Conservation (phyloP, 345 rosid genomes). For the Eucalyptus brandiana region DNA sequence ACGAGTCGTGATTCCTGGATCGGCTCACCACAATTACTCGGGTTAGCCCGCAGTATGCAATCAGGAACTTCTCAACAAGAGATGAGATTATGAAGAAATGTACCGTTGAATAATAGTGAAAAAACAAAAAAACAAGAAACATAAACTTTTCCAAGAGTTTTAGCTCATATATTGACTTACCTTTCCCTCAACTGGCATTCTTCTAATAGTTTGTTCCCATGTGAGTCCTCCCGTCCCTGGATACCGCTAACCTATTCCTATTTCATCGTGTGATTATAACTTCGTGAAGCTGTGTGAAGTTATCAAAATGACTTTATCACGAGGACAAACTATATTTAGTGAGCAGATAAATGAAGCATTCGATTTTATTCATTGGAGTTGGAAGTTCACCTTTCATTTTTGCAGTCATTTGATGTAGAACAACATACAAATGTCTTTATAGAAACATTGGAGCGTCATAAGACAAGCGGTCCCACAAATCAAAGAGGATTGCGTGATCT, state of each 20-base stretch:
- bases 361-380: not conserved
- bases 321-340: not conserved
- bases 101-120: not conserved
- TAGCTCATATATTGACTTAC: slow-evolving; percentile 71
- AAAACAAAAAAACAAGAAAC: not conserved
- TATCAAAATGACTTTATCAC: not conserved
- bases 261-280: not conserved
- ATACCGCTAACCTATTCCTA: not conserved
- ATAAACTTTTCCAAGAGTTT: not conserved
- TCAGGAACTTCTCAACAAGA: not conserved
- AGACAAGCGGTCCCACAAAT: fast-evolving
- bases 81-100: not conserved
- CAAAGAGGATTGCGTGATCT: too few relatives aligned
- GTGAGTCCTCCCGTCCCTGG: slow-evolving; percentile 28
- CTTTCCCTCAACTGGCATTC: slow-evolving; percentile 71
- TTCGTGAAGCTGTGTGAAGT: not conserved
- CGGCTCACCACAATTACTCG: not conserved
- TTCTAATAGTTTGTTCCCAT: slow-evolving; percentile 45
- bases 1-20: not conserved
- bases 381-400: not conserved
- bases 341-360: not conserved
- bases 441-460: too few relatives aligned
- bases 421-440: too few relatives aligned
- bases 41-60: not conserved
- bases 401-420: not conserved